phyloP scores from a whole-genome alignment of 1,139 yeast species.

The Scheffersomyces titani region DNA sequence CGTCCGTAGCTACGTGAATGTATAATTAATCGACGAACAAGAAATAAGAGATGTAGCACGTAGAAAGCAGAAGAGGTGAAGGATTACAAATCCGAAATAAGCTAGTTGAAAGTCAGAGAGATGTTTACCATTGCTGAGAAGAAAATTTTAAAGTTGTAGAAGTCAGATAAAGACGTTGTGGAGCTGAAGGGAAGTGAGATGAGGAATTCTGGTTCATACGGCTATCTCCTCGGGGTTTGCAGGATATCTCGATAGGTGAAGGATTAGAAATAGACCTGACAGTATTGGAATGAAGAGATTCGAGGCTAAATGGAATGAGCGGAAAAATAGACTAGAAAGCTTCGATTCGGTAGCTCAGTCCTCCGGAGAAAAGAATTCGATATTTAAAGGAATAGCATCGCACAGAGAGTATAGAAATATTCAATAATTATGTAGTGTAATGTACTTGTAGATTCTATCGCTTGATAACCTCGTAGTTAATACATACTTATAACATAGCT shows the following conservation, averaged over 20 bases:
- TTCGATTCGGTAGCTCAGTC: background rate
- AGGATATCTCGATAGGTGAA: no score
- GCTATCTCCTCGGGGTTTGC: no score
- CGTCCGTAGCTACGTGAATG: background rate
- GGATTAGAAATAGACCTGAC: background rate
- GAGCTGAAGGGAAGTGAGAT: no score
- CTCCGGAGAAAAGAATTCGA: background rate
- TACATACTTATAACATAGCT: no score
- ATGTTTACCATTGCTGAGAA: background rate
- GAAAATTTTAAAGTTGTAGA: no score
- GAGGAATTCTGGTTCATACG: no score
- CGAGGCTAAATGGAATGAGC: no score
- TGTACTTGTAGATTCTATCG: no score
- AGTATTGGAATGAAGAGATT: no score
- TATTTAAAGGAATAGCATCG: background rate
- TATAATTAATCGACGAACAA: background rate
- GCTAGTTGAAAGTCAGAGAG: background rate
- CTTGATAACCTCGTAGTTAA: no score
- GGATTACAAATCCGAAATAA: background rate
- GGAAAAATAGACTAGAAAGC: no score
- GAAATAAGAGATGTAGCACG: background rate
- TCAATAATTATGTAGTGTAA: background rate
- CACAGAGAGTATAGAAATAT: background rate
- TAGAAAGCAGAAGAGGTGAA: background rate
- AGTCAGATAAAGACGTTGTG: no score